These are phyloP conservation scores for Metarhizium robertsii DNA, from an alignment of 2,329 filamentous ascomycete species.

Conservation along the genomic window DNA sequence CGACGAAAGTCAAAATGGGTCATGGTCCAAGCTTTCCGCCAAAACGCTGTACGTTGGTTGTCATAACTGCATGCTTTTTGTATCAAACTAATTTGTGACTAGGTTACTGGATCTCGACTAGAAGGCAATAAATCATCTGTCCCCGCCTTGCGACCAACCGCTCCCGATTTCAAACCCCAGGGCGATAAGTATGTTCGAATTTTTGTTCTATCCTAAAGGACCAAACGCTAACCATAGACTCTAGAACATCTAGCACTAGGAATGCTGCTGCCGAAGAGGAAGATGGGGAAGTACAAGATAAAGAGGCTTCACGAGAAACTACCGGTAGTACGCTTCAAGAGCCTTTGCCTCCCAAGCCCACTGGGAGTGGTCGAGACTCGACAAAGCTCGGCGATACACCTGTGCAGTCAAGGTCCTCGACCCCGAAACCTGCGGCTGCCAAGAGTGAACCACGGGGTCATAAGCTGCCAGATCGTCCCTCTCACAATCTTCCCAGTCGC, in stretches of 20 bases:
- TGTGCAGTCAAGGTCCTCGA: constrained; percentile 16
- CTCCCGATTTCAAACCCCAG: constrained; percentile 55
- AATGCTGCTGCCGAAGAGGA: constrained; percentile 43
- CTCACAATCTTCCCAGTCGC: constrained; percentile 41
- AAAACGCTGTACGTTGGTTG: constrained; percentile 43
- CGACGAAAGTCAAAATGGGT: constrained; percentile 61
- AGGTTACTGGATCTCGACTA: constrained; percentile 20
- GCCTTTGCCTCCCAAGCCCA: constrained; percentile 22
- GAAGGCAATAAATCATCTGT: constrained; percentile 19
- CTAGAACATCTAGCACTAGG: constrained; percentile 11
- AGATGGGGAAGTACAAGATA: constrained; percentile 65
- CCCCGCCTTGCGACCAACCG: constrained; percentile 46
- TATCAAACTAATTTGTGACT: not conserved
- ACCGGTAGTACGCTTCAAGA: constrained; percentile 18
- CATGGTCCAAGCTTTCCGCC: constrained; percentile 63
- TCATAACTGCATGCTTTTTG: not conserved
- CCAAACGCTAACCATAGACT: constrained; percentile 7
- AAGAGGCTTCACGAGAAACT: constrained; percentile 11
- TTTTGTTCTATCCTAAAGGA: not conserved
- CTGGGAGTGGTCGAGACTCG: constrained; percentile 16
- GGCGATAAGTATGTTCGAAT: constrained; percentile 25
- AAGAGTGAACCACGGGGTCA: constrained; percentile 23
- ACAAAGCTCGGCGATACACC: constrained; percentile 15
- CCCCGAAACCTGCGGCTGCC: constrained; percentile 16
- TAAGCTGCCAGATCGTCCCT: constrained; percentile 26